A percentile compares a stretch with the other conserved stretches of the same genome.
Evolutionary conservation across 1,139 yeast species (phyloP).

Genomic region (Saccharomycopsis hybrid): DNA sequence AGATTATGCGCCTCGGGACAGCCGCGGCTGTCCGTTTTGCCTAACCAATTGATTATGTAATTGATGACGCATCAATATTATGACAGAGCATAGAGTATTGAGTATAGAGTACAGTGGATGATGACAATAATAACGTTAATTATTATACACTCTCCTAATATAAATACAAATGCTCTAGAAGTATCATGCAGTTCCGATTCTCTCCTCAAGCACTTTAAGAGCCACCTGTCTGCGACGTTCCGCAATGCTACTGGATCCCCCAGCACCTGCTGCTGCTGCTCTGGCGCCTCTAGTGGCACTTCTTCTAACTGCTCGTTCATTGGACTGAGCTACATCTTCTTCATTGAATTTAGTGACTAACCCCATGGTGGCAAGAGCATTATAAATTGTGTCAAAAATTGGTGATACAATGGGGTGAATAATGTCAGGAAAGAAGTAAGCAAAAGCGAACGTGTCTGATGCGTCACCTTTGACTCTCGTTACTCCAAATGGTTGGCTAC

Average conservation of each 20-base stretch:
- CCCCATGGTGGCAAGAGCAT: conserved; percentile 44
- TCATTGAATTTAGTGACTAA: conserved; percentile 62
- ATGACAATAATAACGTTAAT: too few relatives aligned
- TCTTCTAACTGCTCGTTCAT: conserved; percentile 56
- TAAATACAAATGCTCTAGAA: too few relatives aligned
- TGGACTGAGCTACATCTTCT: conserved; percentile 67
- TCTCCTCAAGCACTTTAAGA: conserved; percentile 71
- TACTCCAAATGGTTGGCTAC: conserved; percentile 28
- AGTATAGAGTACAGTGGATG: too few relatives aligned
- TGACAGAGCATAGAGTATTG: too few relatives aligned
- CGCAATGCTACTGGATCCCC: conserved; percentile 45
- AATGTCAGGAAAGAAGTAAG: conserved; percentile 70
- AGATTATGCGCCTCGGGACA: too few relatives aligned
- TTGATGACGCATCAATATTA: too few relatives aligned
- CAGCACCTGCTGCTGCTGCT: conserved; percentile 21
- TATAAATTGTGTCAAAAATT: conserved; percentile 48
- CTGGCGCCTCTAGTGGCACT: conserved; percentile 29
- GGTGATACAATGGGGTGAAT: conserved; percentile 49
- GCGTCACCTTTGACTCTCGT: conserved; percentile 68
- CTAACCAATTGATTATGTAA: too few relatives aligned
- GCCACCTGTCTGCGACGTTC: conserved; percentile 87
- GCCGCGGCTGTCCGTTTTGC: too few relatives aligned
- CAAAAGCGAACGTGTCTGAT: conserved; percentile 78
- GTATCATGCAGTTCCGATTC: too few relatives aligned
- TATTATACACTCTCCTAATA: too few relatives aligned